These are phyloP conservation scores for Hypoxylon sp. DNA, from an alignment of 2,329 filamentous ascomycete species.

Conservation along the genomic window DNA sequence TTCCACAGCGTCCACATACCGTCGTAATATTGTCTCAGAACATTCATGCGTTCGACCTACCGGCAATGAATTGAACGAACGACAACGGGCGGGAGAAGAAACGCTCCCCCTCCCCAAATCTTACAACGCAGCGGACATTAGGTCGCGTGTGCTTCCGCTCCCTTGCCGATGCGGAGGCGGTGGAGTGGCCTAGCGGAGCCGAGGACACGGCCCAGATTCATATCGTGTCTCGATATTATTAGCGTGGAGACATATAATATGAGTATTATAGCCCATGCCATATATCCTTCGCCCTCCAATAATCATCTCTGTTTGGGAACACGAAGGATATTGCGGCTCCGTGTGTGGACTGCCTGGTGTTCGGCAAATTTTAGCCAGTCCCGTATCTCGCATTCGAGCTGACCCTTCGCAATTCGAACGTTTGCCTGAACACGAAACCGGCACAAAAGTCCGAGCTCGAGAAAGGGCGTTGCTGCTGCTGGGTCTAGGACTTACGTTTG, in stretches of 20 bases:
- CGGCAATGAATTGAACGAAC: conserved; percentile 38
- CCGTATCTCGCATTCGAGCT: conserved; percentile 26
- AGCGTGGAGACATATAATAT: conserved; percentile 33
- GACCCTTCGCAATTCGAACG: neutral
- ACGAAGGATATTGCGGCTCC: conserved; percentile 42
- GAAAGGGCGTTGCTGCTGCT: neutral
- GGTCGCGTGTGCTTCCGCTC: conserved; percentile 33
- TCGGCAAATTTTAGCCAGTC: conserved; percentile 38
- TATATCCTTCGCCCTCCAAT: conserved; percentile 31
- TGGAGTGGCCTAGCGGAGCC: conserved; percentile 42
- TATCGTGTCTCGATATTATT: conserved; percentile 45
- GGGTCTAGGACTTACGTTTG: conserved; percentile 13
- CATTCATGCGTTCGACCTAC: conserved; percentile 26
- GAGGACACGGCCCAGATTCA: conserved; percentile 38
- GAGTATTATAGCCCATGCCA: conserved; percentile 25
- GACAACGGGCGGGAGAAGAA: conserved; percentile 21
- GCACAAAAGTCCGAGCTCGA: neutral
- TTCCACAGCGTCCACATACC: conserved; percentile 39
- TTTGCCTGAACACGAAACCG: too few relatives aligned
- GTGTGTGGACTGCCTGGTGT: conserved; percentile 26
- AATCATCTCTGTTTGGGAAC: conserved; percentile 15
- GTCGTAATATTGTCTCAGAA: conserved; percentile 43
- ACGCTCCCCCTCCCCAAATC: conserved; percentile 10
- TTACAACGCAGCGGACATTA: conserved; percentile 42
- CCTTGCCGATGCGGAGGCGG: conserved; percentile 41